phyloP scores from a whole-genome alignment of 768 basidiomycete species.

The Bullera alba region DNA sequence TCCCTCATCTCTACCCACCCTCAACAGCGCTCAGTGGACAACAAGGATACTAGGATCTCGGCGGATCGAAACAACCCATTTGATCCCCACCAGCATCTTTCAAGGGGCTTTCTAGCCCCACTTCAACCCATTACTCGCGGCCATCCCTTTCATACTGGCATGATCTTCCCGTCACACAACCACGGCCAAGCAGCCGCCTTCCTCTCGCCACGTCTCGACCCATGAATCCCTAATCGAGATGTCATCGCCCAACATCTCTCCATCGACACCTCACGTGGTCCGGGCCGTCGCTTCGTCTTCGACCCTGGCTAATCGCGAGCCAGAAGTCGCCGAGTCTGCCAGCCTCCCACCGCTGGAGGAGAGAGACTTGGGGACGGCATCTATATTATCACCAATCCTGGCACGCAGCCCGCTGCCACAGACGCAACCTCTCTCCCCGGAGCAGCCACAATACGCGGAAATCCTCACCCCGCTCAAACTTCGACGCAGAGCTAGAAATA shows the following conservation, averaged over 20 bases:
- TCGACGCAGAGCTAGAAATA: constrained; percentile 17
- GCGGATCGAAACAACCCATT: not conserved
- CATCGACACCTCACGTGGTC: not conserved
- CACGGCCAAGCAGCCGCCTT: not conserved
- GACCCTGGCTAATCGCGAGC: not conserved
- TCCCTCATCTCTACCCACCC: not conserved
- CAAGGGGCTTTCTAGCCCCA: no score
- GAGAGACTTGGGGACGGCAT: not conserved
- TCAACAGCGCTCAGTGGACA: not conserved
- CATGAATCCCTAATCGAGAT: not conserved
- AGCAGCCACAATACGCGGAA: constrained; percentile 34
- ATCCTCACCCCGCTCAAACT: constrained; percentile 35
- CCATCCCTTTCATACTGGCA: not conserved
- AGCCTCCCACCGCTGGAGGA: not conserved
- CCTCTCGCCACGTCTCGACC: not conserved
- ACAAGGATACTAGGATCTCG: not conserved
- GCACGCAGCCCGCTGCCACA: not conserved
- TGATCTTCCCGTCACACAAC: not conserved
- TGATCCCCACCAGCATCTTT: not conserved
- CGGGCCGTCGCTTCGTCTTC: not conserved
- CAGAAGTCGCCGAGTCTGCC: not conserved
- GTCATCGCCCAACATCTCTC: not conserved
- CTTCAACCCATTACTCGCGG: no score
- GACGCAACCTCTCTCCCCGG: not conserved
- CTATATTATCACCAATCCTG: not conserved